Evolutionary conservation across 2,329 filamentous ascomycete genomes (phyloP).

Genomic region (Aspergillus texensis): DNA sequence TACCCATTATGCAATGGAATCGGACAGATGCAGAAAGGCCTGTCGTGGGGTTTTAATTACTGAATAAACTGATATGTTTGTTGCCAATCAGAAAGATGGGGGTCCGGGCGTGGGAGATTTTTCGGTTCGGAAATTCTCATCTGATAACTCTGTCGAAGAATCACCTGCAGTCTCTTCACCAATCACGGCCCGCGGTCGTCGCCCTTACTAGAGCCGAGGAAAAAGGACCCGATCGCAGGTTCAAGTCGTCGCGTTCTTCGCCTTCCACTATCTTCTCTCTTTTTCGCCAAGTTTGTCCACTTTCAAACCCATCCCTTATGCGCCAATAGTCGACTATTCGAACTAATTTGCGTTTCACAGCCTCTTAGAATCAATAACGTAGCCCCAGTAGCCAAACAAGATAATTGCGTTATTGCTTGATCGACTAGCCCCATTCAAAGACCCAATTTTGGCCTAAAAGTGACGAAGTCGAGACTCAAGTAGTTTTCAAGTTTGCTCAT

Average conservation of each 20-base stretch:
- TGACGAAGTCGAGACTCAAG: background rate
- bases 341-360: background rate
- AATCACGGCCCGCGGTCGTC: slow-evolving; percentile 2
- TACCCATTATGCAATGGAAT: slow-evolving; percentile 4
- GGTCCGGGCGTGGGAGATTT: slow-evolving; percentile 12
- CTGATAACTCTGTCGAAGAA: slow-evolving; percentile 16
- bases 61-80: background rate
- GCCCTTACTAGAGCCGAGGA: background rate
- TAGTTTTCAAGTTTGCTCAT: too few species aligned
- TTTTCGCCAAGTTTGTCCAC: background rate
- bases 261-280: background rate
- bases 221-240: background rate
- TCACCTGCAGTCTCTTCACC: slow-evolving; percentile 3
- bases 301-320: background rate
- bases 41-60: background rate
- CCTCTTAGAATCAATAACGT: background rate
- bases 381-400: background rate
- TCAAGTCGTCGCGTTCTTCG: background rate
- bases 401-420: background rate
- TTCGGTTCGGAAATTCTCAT: slow-evolving; percentile 7
- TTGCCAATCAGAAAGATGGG: background rate
- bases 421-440: background rate
- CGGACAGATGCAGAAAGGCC: background rate
- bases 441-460: background rate
- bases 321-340: background rate